Percentiles rank a stretch among this genome's conserved stretches.
phyloP scores from a whole-genome alignment of 2,329 filamentous ascomycete genomes.

The Clarireedia monteithiana region DNA sequence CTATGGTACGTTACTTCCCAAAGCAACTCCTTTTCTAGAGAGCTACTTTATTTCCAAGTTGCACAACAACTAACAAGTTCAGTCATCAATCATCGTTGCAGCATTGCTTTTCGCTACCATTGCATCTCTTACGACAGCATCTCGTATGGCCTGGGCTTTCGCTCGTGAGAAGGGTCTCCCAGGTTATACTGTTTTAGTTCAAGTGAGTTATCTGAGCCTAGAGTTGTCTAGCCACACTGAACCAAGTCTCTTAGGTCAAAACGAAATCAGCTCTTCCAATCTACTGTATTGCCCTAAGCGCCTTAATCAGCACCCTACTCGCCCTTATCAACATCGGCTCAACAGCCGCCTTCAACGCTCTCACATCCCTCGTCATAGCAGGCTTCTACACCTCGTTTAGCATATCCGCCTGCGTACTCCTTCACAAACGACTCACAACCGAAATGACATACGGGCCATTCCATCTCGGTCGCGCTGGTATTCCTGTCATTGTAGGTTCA shows the following conservation, averaged over 20 bases:
- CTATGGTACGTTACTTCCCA: background rate
- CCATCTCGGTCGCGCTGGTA: background rate
- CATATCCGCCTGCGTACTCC: slow-evolving; percentile 5
- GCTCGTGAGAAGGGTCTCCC: slow-evolving; percentile 6
- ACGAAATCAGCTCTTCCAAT: background rate
- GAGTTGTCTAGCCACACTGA: background rate
- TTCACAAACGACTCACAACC: slow-evolving; percentile 7
- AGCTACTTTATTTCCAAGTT: too few species aligned
- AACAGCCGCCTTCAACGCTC: slow-evolving; percentile 1
- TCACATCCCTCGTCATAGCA: slow-evolving; percentile 6
- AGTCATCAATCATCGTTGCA: slow-evolving; percentile 11
- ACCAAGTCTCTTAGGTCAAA: background rate
- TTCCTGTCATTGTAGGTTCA: slow-evolving; percentile 6
- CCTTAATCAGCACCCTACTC: slow-evolving; percentile 1
- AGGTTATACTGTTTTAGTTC: background rate
- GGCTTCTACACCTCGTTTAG: slow-evolving; percentile 9
- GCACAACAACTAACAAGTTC: background rate
- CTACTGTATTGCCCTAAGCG: background rate
- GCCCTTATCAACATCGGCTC: slow-evolving; percentile 6
- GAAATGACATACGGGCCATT: slow-evolving; percentile 12
- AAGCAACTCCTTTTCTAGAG: too few species aligned
- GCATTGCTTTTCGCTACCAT: slow-evolving; percentile 1
- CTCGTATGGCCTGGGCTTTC: slow-evolving; percentile 8
- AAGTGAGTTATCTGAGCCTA: background rate
- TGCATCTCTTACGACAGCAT: slow-evolving; percentile 1